phyloP scores from a whole-genome alignment of 2,329 filamentous ascomycete genomes.

The Paecilomyces dactylethromorphus region DNA sequence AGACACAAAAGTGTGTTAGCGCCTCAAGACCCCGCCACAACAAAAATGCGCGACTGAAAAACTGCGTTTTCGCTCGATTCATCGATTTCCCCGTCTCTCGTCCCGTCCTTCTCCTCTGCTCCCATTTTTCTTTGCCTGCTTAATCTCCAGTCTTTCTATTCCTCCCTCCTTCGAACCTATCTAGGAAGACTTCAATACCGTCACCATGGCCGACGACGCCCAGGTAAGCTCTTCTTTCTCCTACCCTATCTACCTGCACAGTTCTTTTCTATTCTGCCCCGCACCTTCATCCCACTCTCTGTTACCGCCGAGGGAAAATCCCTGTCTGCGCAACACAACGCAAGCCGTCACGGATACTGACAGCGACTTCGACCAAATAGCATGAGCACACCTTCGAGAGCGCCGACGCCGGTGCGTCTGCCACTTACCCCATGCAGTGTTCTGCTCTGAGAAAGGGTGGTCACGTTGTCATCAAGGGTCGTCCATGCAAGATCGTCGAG shows the following conservation, averaged over 20 bases:
- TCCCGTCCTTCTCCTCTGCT: slow-evolving; percentile 6
- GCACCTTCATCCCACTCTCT: slow-evolving; percentile 13
- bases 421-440: slow-evolving; percentile 97
- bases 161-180: slow-evolving; percentile 3
- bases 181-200: slow-evolving; percentile 16
- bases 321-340: neutral
- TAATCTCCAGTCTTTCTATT: slow-evolving; percentile 3
- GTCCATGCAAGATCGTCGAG: slow-evolving; percentile 99
- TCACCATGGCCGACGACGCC: slow-evolving; percentile 61
- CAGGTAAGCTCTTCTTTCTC: slow-evolving; percentile 47
- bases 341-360: slow-evolving; percentile 3
- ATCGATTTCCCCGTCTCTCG: slow-evolving; percentile 11
- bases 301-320: neutral
- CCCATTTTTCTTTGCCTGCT: slow-evolving; percentile 11
- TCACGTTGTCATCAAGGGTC: slow-evolving; percentile 95
- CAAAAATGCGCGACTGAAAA: slow-evolving; percentile 15
- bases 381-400: slow-evolving; percentile 79
- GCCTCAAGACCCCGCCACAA: slow-evolving; percentile 26
- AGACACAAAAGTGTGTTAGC: slow-evolving; percentile 17
- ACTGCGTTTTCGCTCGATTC: slow-evolving; percentile 19
- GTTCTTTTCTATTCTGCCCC: slow-evolving; percentile 19
- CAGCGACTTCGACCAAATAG: slow-evolving; percentile 32
- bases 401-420: slow-evolving; percentile 91
- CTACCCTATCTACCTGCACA: slow-evolving; percentile 17
- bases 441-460: slow-evolving; percentile 99